phyloP scores from a whole-genome alignment of 2,329 filamentous ascomycete species.

The Torrubiellomyces zombiae region DNA sequence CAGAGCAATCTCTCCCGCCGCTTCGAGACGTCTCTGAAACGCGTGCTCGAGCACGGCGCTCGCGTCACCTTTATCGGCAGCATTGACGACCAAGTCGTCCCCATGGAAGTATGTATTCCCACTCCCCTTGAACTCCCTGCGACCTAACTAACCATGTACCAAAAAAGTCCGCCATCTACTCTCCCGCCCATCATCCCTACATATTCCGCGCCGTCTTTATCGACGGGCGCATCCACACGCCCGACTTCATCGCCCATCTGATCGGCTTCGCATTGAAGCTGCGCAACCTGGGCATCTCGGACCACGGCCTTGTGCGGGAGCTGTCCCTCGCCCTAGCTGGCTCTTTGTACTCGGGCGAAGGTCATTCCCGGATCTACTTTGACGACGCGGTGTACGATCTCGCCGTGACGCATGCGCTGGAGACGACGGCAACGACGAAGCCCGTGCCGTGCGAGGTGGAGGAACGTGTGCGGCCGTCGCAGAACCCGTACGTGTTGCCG shows the following conservation, averaged over 20 bases:
- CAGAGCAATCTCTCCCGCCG: slow-evolving; percentile 68
- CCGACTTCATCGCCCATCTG: slow-evolving; percentile 84
- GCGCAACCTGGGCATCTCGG: slow-evolving; percentile 79
- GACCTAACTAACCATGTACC: slow-evolving; percentile 12
- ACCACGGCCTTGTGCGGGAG: slow-evolving; percentile 86
- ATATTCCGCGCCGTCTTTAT: slow-evolving; percentile 94
- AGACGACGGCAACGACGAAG: slow-evolving; percentile 43
- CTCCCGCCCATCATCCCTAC: slow-evolving; percentile 73
- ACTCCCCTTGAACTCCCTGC: background rate
- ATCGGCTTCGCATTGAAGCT: slow-evolving; percentile 88
- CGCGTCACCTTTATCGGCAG: slow-evolving; percentile 80
- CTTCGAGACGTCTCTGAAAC: slow-evolving; percentile 60
- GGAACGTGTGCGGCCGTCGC: slow-evolving; percentile 18
- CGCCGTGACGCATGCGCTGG: slow-evolving; percentile 54
- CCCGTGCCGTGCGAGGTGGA: slow-evolving; percentile 14
- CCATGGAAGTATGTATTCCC: slow-evolving; percentile 52
- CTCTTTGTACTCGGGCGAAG: slow-evolving; percentile 79
- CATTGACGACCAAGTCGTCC: slow-evolving; percentile 92
- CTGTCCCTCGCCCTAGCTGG: slow-evolving; percentile 78
- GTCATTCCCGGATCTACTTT: slow-evolving; percentile 85
- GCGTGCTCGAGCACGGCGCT: slow-evolving; percentile 61
- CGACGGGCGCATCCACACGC: slow-evolving; percentile 78
- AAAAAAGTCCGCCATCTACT: slow-evolving; percentile 79
- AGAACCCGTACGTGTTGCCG: slow-evolving; percentile 81
- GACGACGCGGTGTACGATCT: slow-evolving; percentile 74